These are phyloP conservation scores for Pholiota adiposa DNA, from an alignment of 1,284 basidiomycete species.

Conservation along the genomic window DNA sequence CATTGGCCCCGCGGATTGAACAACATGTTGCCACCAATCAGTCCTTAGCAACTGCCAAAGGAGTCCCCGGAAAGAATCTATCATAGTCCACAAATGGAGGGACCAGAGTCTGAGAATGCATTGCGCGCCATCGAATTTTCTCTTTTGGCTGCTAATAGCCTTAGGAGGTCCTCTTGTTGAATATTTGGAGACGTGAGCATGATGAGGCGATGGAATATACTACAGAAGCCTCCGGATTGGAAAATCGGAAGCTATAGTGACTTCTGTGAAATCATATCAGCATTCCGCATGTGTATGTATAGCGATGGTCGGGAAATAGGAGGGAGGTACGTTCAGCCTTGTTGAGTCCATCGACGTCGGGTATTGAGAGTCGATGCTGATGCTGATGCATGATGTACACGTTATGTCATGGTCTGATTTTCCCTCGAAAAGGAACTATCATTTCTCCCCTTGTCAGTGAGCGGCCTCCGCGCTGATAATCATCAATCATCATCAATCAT, in stretches of 20 bases:
- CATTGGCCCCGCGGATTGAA: background rate
- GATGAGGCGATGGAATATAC: background rate
- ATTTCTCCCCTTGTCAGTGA: background rate
- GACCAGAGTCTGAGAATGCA: background rate
- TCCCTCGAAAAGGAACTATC: background rate
- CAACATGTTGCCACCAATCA: background rate
- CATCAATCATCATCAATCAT: no score
- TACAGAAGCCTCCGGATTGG: background rate
- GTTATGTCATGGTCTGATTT: background rate
- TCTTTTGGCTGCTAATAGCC: background rate
- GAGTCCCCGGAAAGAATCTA: background rate
- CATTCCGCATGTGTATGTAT: background rate
- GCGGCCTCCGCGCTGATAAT: background rate
- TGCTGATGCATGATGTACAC: background rate
- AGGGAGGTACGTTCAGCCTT: background rate
- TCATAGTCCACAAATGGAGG: background rate
- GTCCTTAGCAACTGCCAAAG: conserved; percentile 7
- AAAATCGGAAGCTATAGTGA: background rate
- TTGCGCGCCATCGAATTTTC: background rate
- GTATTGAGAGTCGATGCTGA: background rate
- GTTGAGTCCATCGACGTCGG: background rate
- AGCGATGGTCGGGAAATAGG: background rate
- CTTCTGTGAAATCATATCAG: background rate
- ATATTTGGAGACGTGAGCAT: background rate
- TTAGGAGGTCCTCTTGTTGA: background rate